Conservation (phyloP, 164 flowering plant species). For the Tetrastigma voinierianum region DNA sequence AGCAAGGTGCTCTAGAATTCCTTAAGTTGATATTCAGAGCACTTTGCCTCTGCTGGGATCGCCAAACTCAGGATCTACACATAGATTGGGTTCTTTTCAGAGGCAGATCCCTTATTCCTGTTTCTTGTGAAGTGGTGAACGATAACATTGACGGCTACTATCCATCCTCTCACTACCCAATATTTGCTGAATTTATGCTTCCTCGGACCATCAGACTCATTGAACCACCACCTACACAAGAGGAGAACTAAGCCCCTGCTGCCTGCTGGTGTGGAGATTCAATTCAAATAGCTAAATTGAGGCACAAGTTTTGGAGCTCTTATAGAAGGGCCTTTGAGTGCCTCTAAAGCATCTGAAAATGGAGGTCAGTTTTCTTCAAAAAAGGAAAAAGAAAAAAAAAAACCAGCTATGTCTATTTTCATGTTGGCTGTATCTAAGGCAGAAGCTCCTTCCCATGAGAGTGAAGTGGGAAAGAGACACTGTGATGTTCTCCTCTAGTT, state of each 20-base stretch:
- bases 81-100: slow-evolving; percentile 89
- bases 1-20: slow-evolving; percentile 81
- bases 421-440: too few relatives aligned
- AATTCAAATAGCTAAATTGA: too few relatives aligned
- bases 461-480: too few relatives aligned
- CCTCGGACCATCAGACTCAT: slow-evolving; percentile 77
- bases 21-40: slow-evolving; percentile 84
- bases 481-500: too few relatives aligned
- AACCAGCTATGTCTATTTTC: too few relatives aligned
- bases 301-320: too few relatives aligned
- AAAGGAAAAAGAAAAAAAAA: too few relatives aligned
- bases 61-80: slow-evolving; percentile 95
- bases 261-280: neutral
- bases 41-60: slow-evolving; percentile 98
- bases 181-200: slow-evolving; percentile 86
- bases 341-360: too few relatives aligned
- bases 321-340: too few relatives aligned
- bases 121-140: slow-evolving; percentile 72
- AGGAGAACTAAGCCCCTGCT: slow-evolving; percentile 19
- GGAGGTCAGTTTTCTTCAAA: too few relatives aligned
- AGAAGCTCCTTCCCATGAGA: too few relatives aligned
- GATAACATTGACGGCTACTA: slow-evolving; percentile 82
- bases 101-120: slow-evolving; percentile 83
- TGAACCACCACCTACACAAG: slow-evolving; percentile 53
- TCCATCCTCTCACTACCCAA: slow-evolving; percentile 92